Evolutionary conservation across 371 early-diverging fungal species (phyloP).

Genomic region (Spiromyces aspiralis): DNA sequence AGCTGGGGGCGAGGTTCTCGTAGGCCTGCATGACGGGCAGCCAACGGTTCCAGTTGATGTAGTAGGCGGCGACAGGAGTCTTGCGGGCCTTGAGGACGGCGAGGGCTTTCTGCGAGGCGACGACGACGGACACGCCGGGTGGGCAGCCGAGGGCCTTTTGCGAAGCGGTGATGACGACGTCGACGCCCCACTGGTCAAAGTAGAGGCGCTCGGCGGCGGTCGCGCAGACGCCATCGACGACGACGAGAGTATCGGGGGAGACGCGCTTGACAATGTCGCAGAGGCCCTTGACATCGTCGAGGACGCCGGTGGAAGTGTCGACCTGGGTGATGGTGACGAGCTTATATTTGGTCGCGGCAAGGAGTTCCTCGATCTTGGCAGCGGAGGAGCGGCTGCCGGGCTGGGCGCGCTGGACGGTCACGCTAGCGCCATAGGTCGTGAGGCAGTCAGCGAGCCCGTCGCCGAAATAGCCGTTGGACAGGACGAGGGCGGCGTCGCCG

Average conservation of each 20-base stretch:
- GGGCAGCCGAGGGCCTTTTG: conserved; percentile 93
- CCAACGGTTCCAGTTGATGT: conserved; percentile 71
- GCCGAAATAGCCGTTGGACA: conserved; percentile 91
- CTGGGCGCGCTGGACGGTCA: conserved; percentile 48
- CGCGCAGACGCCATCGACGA: conserved; percentile 92
- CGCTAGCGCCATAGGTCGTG: conserved; percentile 72
- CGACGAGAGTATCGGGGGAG: conserved; percentile 77
- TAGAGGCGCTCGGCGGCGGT: conserved; percentile 85
- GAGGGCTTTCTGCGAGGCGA: conserved; percentile 58
- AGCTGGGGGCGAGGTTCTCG: conserved; percentile 75
- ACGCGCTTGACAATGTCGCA: conserved; percentile 50
- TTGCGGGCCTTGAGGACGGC: conserved; percentile 50
- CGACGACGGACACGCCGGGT: conserved; percentile 69
- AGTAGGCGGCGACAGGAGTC: conserved; percentile 53
- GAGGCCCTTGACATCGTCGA: conserved; percentile 62
- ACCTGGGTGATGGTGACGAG: conserved; percentile 86
- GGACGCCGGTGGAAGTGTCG: conserved; percentile 91
- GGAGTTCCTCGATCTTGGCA: conserved; percentile 31
- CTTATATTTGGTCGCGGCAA: conserved; percentile 54
- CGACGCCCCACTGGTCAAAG: conserved; percentile 84
- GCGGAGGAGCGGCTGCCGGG: conserved; percentile 43
- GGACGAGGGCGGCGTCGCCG: conserved; percentile 73
- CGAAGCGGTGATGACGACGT: conserved; percentile 76
- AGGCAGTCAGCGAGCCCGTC: conserved; percentile 90
- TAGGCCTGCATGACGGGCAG: conserved; percentile 89